A percentile compares a stretch with the other conserved stretches of the same genome.
These are phyloP conservation scores for Solanum ossicruentum DNA, from an alignment of 257 asterid genomes.

Conservation along the genomic window DNA sequence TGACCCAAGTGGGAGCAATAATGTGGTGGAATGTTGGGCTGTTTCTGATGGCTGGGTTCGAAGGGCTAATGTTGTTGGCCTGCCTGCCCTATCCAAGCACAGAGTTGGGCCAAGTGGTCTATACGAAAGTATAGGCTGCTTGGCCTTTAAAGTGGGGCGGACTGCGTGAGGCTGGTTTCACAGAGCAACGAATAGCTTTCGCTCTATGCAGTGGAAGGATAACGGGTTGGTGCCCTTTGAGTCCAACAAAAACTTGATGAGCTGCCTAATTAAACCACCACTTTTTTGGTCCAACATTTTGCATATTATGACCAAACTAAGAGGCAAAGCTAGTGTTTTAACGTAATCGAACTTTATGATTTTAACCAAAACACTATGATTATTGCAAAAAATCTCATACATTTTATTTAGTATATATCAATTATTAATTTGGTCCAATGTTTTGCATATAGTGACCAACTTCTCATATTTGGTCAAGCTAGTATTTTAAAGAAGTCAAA, in stretches of 20 bases:
- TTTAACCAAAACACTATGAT: too few relatives aligned
- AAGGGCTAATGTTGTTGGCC: background rate
- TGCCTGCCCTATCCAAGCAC: background rate
- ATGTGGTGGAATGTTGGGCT: background rate
- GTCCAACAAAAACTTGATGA: background rate
- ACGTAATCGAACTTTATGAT: too few relatives aligned
- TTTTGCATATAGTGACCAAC: too few relatives aligned
- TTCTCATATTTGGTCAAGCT: too few relatives aligned
- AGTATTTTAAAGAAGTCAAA: too few relatives aligned
- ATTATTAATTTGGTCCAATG: too few relatives aligned
- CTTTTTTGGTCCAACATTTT: background rate
- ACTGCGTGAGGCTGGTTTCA: background rate
- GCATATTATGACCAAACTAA: too few relatives aligned
- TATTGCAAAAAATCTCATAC: too few relatives aligned
- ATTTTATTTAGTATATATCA: too few relatives aligned
- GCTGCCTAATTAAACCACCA: background rate
- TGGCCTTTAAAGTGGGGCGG: background rate
- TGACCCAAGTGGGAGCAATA: background rate
- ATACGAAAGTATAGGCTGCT: background rate
- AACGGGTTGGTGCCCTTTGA: background rate
- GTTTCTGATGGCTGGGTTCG: background rate
- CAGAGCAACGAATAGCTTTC: background rate
- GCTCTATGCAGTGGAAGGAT: background rate
- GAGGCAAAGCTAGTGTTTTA: too few relatives aligned
- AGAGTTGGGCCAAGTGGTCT: background rate